phyloP scores from a whole-genome alignment of 345 rosid species.

The Ricinus communis region DNA sequence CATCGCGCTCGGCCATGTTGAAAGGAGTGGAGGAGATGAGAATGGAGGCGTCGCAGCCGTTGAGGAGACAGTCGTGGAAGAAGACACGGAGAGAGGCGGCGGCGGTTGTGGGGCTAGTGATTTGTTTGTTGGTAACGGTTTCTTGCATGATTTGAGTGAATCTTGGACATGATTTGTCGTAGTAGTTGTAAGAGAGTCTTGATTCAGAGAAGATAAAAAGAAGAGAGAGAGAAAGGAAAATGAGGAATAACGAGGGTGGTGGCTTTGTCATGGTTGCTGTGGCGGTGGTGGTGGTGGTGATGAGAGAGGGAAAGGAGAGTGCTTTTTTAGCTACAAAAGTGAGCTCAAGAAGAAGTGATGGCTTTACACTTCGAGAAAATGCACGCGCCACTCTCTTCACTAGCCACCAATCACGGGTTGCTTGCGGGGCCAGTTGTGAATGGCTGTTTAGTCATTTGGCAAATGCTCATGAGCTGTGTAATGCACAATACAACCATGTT shows the following conservation, averaged over 20 bases:
- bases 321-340: background rate
- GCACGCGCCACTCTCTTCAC: constrained; percentile 7
- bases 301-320: background rate
- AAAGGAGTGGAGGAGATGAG: constrained; percentile 33
- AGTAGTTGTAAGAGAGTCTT: constrained; percentile 28
- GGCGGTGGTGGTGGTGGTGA: background rate
- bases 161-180: constrained; percentile 29
- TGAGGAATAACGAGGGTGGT: constrained; percentile 1
- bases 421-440: background rate
- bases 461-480: too few relatives aligned
- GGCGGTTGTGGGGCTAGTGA: constrained; percentile 37
- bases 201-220: constrained; percentile 14
- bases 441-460: too few relatives aligned
- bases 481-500: too few relatives aligned
- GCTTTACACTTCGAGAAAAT: too few relatives aligned
- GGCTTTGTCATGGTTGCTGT: background rate
- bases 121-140: constrained; percentile 31
- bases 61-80: constrained; percentile 34
- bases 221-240: constrained; percentile 5
- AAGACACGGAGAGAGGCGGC: constrained; percentile 36
- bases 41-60: constrained; percentile 36
- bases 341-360: too few relatives aligned
- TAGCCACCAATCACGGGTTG: constrained; percentile 44
- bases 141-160: constrained; percentile 33
- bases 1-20: constrained; percentile 38